A percentile compares a stretch with the other conserved stretches of the same genome.
Conservation (phyloP, 1,139 yeast species). For the Magnusiomyces sp. region DNA sequence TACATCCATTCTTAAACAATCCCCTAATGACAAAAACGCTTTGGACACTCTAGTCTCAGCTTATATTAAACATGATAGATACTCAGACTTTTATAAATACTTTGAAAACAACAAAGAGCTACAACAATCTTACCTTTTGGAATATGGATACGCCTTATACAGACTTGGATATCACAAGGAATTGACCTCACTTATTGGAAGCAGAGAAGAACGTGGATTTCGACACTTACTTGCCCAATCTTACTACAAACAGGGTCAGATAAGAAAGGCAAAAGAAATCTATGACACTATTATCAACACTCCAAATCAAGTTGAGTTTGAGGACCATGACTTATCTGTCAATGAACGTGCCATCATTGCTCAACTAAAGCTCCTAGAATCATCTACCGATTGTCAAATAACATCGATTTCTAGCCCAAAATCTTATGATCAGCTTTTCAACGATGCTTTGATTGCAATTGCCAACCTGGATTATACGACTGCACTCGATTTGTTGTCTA, state of each 20-base stretch:
- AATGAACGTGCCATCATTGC: slow-evolving; percentile 65
- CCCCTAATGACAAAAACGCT: slow-evolving; percentile 43
- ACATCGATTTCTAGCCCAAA: slow-evolving; percentile 19
- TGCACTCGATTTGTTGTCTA: slow-evolving; percentile 43
- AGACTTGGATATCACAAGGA: slow-evolving; percentile 48
- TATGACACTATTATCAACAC: slow-evolving; percentile 42
- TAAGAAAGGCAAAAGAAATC: slow-evolving; percentile 44
- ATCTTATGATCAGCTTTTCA: slow-evolving; percentile 56
- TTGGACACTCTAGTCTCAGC: slow-evolving; percentile 59
- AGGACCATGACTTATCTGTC: slow-evolving; percentile 51
- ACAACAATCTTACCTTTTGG: slow-evolving; percentile 28
- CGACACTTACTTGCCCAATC: slow-evolving; percentile 79
- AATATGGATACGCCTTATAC: slow-evolving; percentile 63
- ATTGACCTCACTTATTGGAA: slow-evolving; percentile 28
- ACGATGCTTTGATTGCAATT: slow-evolving; percentile 52
- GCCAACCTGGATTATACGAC: slow-evolving; percentile 37
- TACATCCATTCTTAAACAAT: slow-evolving; percentile 34
- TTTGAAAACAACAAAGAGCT: slow-evolving; percentile 15
- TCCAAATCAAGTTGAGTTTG: slow-evolving; percentile 23
- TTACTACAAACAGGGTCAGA: slow-evolving; percentile 56
- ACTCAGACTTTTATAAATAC: slow-evolving; percentile 46
- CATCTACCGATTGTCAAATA: slow-evolving; percentile 10
- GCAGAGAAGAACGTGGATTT: slow-evolving; percentile 42
- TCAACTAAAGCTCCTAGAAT: slow-evolving; percentile 31
- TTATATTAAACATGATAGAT: slow-evolving; percentile 63